Conservation (phyloP, 148 eudicot genomes). For the Chenopodium quinoa region DNA sequence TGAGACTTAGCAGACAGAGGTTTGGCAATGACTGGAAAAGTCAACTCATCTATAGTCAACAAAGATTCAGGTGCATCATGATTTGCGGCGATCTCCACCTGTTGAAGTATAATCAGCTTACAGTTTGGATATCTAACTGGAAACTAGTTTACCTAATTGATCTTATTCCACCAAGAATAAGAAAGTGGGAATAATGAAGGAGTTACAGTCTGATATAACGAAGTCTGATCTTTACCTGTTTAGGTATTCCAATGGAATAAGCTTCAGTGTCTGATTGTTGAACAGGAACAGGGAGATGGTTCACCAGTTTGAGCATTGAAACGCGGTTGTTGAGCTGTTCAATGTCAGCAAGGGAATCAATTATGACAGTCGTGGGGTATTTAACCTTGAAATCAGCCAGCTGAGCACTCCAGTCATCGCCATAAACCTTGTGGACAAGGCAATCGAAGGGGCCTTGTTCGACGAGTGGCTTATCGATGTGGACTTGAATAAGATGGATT, state of each 20-base stretch:
- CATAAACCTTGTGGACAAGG: slow-evolving; percentile 57
- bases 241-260: slow-evolving; percentile 9
- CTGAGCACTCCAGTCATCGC: slow-evolving; percentile 48
- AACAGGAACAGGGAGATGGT: slow-evolving; percentile 21
- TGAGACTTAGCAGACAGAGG: slow-evolving; percentile 55
- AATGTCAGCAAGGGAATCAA: slow-evolving; percentile 48
- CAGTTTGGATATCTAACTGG: neutral
- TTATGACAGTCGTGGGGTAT: slow-evolving; percentile 37
- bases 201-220: neutral
- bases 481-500: slow-evolving; percentile 46
- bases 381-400: slow-evolving; percentile 25
- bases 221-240: slow-evolving; percentile 2
- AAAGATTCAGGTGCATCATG: neutral
- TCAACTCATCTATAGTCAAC: neutral
- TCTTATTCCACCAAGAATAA: neutral
- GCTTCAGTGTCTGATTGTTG: neutral
- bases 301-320: slow-evolving; percentile 61
- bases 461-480: slow-evolving; percentile 37
- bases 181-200: neutral
- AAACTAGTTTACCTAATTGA: neutral
- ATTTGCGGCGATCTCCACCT: slow-evolving; percentile 31
- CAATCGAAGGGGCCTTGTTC: slow-evolving; percentile 59
- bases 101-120: slow-evolving; percentile 10
- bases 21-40: slow-evolving; percentile 62
- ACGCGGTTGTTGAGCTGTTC: slow-evolving; percentile 47